These are phyloP conservation scores for Malassezia psittaci DNA, from an alignment of 1,284 basidiomycete genomes.

Conservation along the genomic window DNA sequence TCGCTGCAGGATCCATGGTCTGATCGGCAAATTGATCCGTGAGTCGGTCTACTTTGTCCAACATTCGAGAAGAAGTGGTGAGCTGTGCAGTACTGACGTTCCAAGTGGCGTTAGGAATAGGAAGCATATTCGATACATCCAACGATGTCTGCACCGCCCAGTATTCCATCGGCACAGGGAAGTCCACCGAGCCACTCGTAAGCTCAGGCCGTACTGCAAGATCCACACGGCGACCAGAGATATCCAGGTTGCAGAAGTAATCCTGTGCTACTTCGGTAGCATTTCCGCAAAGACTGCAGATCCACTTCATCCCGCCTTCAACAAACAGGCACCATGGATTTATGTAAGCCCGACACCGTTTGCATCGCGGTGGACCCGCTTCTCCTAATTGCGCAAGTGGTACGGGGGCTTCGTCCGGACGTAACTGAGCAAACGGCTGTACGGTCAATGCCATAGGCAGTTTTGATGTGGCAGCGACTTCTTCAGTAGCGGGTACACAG, in stretches of 20 bases:
- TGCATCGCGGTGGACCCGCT: constrained; percentile 73
- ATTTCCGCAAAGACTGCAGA: constrained; percentile 79
- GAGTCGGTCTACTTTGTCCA: constrained; percentile 13
- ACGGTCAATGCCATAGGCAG: constrained; percentile 71
- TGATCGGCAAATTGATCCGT: neutral
- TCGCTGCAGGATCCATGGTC: constrained; percentile 23
- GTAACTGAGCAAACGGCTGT: constrained; percentile 78
- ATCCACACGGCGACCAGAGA: constrained; percentile 70
- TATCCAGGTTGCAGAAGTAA: constrained; percentile 78
- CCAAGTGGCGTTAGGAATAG: constrained; percentile 22
- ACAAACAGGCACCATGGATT: constrained; percentile 88
- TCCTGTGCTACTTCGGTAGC: constrained; percentile 61
- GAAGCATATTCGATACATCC: constrained; percentile 22
- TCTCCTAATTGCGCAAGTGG: constrained; percentile 62
- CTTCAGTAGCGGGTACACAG: constrained; percentile 66
- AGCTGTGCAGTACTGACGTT: constrained; percentile 31
- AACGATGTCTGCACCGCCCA: constrained; percentile 57
- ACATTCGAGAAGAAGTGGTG: constrained; percentile 33
- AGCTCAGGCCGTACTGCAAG: constrained; percentile 75
- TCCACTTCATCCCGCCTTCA: constrained; percentile 75
- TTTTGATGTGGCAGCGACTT: constrained; percentile 69
- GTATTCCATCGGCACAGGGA: constrained; percentile 72
- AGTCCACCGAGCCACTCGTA: constrained; percentile 82
- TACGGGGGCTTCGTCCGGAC: constrained; percentile 56
- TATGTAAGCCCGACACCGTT: constrained; percentile 76